Percentiles rank a stretch among this genome's conserved stretches.
Conservation (phyloP, 768 basidiomycete genomes). For the Trametopsis cervina region DNA sequence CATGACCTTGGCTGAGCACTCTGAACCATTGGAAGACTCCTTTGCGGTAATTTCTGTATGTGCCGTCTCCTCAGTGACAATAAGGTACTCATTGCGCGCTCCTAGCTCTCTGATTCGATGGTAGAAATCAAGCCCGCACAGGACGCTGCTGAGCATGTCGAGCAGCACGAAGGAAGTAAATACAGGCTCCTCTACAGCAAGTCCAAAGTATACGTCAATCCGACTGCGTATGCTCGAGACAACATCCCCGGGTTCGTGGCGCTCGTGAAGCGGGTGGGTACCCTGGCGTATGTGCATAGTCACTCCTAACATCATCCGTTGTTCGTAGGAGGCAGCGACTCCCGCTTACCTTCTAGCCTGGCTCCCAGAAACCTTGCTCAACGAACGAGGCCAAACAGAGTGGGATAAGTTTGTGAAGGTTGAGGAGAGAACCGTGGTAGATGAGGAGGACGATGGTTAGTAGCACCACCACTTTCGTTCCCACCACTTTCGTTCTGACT, state of each 20-base stretch:
- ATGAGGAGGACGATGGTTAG: constrained; percentile 79
- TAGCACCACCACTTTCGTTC: too few relatives aligned
- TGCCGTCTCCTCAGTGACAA: background rate
- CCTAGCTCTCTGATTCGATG: constrained; percentile 18
- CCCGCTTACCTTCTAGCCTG: constrained; percentile 82
- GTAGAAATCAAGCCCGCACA: constrained; percentile 23
- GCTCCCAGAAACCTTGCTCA: constrained; percentile 84
- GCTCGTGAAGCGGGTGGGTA: constrained; percentile 78
- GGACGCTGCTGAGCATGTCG: constrained; percentile 11
- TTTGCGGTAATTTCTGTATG: background rate
- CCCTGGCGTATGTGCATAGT: constrained; percentile 9
- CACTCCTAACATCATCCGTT: constrained; percentile 6
- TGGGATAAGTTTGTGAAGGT: constrained; percentile 88
- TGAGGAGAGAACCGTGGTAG: constrained; percentile 53
- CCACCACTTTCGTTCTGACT: constrained; percentile 4
- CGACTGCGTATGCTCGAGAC: constrained; percentile 85
- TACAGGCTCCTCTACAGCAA: constrained; percentile 82
- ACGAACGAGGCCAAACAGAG: constrained; percentile 76
- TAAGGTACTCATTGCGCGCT: background rate
- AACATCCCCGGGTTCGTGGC: constrained; percentile 93
- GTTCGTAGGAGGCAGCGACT: constrained; percentile 60
- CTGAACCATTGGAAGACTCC: background rate
- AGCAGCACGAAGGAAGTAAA: constrained; percentile 36
- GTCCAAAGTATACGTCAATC: constrained; percentile 93
- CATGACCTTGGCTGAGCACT: background rate